phyloP scores from a whole-genome alignment of 495 filamentous ascomycete species.

The Aspergillus kassunensis region DNA sequence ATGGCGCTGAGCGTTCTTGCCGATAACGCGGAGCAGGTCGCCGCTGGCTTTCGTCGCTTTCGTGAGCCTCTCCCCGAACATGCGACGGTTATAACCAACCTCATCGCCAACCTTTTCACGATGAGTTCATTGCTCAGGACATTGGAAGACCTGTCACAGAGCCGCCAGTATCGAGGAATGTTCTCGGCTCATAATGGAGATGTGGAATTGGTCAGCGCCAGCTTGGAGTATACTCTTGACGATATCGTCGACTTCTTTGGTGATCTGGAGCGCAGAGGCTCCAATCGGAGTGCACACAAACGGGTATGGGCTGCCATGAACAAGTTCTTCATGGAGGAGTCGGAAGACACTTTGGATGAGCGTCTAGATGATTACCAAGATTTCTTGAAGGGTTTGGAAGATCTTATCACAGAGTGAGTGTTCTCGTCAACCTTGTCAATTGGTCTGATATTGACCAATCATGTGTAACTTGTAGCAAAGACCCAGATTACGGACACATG shows the following conservation, averaged over 20 bases:
- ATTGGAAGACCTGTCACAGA: constrained; percentile 38
- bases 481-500: constrained; percentile 26
- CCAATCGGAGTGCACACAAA: constrained; percentile 38
- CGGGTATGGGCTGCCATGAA: constrained; percentile 51
- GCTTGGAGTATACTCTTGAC: constrained; percentile 50
- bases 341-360: constrained; percentile 42
- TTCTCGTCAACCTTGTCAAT: not conserved
- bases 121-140: constrained; percentile 47
- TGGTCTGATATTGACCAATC: not conserved
- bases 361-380: constrained; percentile 53
- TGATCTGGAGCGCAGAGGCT: constrained; percentile 34
- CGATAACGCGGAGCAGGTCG: constrained; percentile 50
- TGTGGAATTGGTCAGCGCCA: constrained; percentile 40
- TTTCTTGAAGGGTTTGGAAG: constrained; percentile 47
- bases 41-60: constrained; percentile 49
- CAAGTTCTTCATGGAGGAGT: constrained; percentile 47
- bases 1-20: constrained; percentile 50
- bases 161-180: constrained; percentile 30
- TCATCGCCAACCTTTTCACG: constrained; percentile 53
- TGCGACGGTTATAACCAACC: constrained; percentile 50
- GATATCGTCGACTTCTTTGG: constrained; percentile 51
- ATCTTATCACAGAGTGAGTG: constrained; percentile 45
- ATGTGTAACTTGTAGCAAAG: constrained; percentile 22
- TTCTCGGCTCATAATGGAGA: constrained; percentile 38
- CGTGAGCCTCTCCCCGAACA: constrained; percentile 48